phyloP scores from a whole-genome alignment of 495 filamentous ascomycete genomes.

The Aspergillus ostianus region DNA sequence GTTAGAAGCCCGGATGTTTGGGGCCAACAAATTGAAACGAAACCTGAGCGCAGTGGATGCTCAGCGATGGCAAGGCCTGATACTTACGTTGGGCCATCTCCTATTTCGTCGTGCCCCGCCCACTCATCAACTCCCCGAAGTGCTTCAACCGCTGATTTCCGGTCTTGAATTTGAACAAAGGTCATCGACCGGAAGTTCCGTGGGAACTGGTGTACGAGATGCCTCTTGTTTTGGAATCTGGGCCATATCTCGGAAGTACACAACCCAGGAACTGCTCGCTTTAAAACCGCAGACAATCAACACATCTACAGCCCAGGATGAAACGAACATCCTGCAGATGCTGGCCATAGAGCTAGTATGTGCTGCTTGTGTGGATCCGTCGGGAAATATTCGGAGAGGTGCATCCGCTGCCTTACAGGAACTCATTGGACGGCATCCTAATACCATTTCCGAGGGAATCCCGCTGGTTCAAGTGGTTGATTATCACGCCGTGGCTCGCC shows the following conservation, averaged over 20 bases:
- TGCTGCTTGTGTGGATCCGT: conserved; percentile 81
- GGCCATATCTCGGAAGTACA: conserved; percentile 85
- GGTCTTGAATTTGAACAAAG: conserved; percentile 85
- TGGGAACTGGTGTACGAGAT: conserved; percentile 94
- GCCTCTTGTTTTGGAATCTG: conserved; percentile 95
- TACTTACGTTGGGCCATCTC: conserved; percentile 81
- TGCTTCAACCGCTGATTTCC: conserved; percentile 67
- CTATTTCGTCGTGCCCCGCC: conserved; percentile 77
- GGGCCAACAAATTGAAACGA: conserved; percentile 39
- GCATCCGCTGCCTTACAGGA: conserved; percentile 94
- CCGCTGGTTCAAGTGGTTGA: conserved; percentile 83
- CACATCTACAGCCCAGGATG: conserved; percentile 23
- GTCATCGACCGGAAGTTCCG: conserved; percentile 71
- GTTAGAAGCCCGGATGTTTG: conserved; percentile 33
- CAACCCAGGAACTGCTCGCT: conserved; percentile 69
- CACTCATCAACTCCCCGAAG: conserved; percentile 59
- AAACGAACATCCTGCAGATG: conserved; percentile 60
- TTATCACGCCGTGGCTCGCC: conserved; percentile 85
- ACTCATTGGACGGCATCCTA: conserved; percentile 86
- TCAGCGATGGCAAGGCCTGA: conserved; percentile 86
- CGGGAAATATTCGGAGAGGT: conserved; percentile 88
- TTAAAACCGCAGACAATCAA: conserved; percentile 47
- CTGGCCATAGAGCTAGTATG: conserved; percentile 77
- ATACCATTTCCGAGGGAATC: conserved; percentile 78
- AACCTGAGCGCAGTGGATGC: conserved; percentile 74